Percentiles rank a stretch among this genome's conserved stretches.
Evolutionary conservation across 1,139 yeast species (phyloP).

Genomic region (Eremothecium sinecaudum): DNA sequence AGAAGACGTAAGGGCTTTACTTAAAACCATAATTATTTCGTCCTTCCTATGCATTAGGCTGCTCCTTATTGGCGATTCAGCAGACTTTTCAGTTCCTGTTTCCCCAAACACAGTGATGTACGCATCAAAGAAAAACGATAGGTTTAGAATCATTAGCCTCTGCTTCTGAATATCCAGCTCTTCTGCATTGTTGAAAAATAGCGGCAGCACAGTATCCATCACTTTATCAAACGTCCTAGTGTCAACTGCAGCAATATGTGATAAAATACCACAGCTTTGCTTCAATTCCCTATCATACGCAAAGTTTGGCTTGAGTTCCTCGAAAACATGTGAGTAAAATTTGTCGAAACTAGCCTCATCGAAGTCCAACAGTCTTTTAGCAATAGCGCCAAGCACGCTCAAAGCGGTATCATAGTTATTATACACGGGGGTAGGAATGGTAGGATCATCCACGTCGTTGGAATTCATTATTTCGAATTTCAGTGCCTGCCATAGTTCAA

Average conservation of each 20-base stretch:
- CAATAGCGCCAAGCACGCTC: slow-evolving; percentile 38
- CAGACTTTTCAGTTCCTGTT: slow-evolving; percentile 8
- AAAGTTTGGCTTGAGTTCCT: slow-evolving; percentile 52
- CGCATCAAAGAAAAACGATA: slow-evolving; percentile 47
- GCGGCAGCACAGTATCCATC: slow-evolving; percentile 33
- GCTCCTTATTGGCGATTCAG: slow-evolving; percentile 16
- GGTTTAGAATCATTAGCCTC: slow-evolving; percentile 49
- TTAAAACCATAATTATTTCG: slow-evolving; percentile 51
- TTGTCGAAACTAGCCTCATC: slow-evolving; percentile 30
- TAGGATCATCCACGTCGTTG: slow-evolving; percentile 38
- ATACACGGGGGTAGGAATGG: slow-evolving; percentile 23
- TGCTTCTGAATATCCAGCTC: slow-evolving; percentile 40
- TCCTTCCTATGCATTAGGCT: slow-evolving; percentile 49
- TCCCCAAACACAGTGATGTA: slow-evolving; percentile 33
- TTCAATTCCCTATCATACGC: slow-evolving; percentile 45
- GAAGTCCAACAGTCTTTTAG: slow-evolving; percentile 30
- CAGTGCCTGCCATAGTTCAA: slow-evolving; percentile 74
- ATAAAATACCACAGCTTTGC: slow-evolving; percentile 51
- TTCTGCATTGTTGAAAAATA: slow-evolving; percentile 31
- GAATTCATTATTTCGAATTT: slow-evolving; percentile 81
- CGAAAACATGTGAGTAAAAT: slow-evolving; percentile 37
- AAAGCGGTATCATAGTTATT: slow-evolving; percentile 41
- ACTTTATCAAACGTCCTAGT: slow-evolving; percentile 39
- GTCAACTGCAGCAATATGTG: slow-evolving; percentile 45
- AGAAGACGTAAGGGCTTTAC: slow-evolving; percentile 60